Evolutionary conservation across 129 eudicot species (phyloP).

Genomic region (Lactuca sativa): DNA sequence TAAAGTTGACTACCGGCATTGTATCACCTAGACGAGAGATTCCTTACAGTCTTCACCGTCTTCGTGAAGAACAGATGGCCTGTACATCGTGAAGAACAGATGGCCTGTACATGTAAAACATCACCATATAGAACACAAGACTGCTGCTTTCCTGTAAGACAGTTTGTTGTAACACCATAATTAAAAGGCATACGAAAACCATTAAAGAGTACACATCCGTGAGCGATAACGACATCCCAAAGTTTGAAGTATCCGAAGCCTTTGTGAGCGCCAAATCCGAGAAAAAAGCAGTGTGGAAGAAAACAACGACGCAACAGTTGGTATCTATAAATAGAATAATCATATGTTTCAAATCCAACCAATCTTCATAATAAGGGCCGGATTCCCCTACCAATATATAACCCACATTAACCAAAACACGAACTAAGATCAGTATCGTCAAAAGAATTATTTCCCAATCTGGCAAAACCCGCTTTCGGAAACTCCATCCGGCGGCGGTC

Average conservation of each 20-base stretch:
- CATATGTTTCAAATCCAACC: slow-evolving; percentile 94
- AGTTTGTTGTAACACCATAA: too few relatives aligned
- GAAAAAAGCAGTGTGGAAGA: slow-evolving; percentile 66
- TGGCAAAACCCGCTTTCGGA: slow-evolving; percentile 84
- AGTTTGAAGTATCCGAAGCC: not conserved
- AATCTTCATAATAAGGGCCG: slow-evolving; percentile 85
- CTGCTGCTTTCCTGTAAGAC: slow-evolving; percentile 73
- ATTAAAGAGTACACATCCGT: not conserved
- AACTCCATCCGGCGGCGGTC: slow-evolving; percentile 95
- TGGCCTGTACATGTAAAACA: slow-evolving; percentile 94
- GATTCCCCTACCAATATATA: slow-evolving; percentile 86
- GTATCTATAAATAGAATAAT: slow-evolving; percentile 78
- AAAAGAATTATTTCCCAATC: slow-evolving; percentile 87
- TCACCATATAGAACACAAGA: slow-evolving; percentile 69
- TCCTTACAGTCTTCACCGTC: slow-evolving; percentile 62
- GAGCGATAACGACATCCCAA: slow-evolving; percentile 78
- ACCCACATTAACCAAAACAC: slow-evolving; percentile 81
- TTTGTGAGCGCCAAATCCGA: not conserved
- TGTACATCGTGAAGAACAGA: too few relatives aligned
- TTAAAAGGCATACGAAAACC: not conserved
- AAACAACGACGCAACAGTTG: slow-evolving; percentile 74
- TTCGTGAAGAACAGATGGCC: too few relatives aligned
- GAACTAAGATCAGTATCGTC: slow-evolving; percentile 92
- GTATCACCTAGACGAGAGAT: slow-evolving; percentile 13
- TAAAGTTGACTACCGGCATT: slow-evolving; percentile 22